Base-by-base conservation (phyloP, 345 rosid species). In the Rubroshorea leprosula region DNA sequence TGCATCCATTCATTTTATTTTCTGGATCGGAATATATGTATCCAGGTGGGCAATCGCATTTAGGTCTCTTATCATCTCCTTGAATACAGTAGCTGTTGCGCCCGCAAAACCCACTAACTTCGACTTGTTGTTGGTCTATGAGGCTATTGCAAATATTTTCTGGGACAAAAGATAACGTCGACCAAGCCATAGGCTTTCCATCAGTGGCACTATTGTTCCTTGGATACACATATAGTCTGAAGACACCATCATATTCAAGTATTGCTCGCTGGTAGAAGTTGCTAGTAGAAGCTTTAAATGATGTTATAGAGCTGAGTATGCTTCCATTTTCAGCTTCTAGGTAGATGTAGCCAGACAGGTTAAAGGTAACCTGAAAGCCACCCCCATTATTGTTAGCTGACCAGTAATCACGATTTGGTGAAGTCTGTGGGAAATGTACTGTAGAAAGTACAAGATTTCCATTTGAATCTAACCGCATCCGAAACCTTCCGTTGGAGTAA, bases 181-280 rank as follows among this genome's bases (percentile, higher is more conserved):
- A 60, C 89, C 83, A 83, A 8, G 5, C 31, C 49, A 22, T 23
- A 0, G 72, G 13, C 78, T 84, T 58, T 25, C 6, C 70, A 5
- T 21, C 5, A 29, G 48, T 29, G 24, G 58, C 64, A 56, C 17
- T 29, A 14, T 50, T 16, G 4, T 17, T 46, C 70, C 64, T 87
- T 6, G 83, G 81, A 67, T 82, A 77, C 17, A 68, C 70, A 48
- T 84, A 82, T 14, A 65, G 74, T 68, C 84, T 75, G 23, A 88
- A 69, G 58, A 79, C 78, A 3, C 93, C 82, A 56, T 83, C 84
- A 25, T 58, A 71, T n/a, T 85, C 90, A 10, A 85, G 22, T 27
- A 68, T 66, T 3, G 71, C 82, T 44, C 90, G 67, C 51, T 54
- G 76, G 55, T 79, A 83, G 24, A 56, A 69, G 5, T 74, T 65